Evolutionary conservation across 108 stramenopile species (phyloP), one percentile per base, ranked within the genome.

Genomic region (Fistulifera pelliculosa): DNA sequence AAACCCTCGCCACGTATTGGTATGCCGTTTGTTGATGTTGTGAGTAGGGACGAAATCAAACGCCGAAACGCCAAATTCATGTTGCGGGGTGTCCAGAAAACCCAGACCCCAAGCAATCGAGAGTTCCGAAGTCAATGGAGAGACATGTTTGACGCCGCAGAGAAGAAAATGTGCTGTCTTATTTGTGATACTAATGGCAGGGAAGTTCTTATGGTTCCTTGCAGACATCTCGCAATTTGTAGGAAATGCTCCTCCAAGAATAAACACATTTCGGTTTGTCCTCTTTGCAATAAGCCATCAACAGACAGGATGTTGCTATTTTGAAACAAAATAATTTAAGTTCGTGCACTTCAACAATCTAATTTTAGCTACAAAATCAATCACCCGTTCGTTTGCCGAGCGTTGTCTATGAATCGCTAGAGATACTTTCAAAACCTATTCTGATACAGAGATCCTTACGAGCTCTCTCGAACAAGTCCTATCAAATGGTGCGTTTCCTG

Each of bases 151-250:
- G 21, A 45, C 6, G 16, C 11, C 44, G 44, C 16, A 11, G 21
- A 45, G 21, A 27, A 51, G 38, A 26, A 27, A 19, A 1, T 54
- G 27, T 1, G 17, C 21, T 57, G 56, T 22, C 43, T 57, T 10
- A 7, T 57, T 57, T 57, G 56, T 23, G 25, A 57, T 13, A 39
- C 47, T 10, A 23, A 44, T n/a, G 1, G n/a, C 12, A 38, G 56
- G 14, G 56, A 40, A 18, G 56, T 42, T 39, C 19, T 57, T 1
- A 22, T 57, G 41, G 22, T 40, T 2, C 56, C 43, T n/a, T 57
- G 56, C 42, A 19, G 17, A 10, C 56, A 57, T 15, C 24, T 57
- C 21, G 14, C 42, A 14, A 42, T 57, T 44, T 57, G 56, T 18
- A 22, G 19, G 15, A n/a, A 44, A 15, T 57, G 56, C 23, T 42